Evolutionary conservation across 2,329 filamentous ascomycete species (phyloP), one percentile per base, ranked within the genome.

Genomic region (Trichoderma oligosporum): DNA sequence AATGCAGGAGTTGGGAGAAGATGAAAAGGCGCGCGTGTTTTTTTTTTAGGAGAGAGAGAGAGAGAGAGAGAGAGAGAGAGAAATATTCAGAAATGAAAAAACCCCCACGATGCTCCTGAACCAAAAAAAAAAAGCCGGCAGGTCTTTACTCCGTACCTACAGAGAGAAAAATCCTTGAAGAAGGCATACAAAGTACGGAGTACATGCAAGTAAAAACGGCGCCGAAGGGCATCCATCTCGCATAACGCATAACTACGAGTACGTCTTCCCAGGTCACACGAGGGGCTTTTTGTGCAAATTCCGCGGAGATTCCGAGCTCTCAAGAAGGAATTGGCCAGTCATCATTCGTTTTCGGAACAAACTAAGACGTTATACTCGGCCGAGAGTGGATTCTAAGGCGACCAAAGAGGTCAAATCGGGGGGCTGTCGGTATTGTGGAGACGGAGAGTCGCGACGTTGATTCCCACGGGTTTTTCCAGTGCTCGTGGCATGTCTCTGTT

Each of bases 251-350:
- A 31, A 11, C 27, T 31, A 11, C 6, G 6, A 31, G 6, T 5
- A 31, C 11, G 27, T 11, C 11, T 31, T 5, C 11, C 27, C 6
- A 31, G 18, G 51, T 55, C 51, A 46, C 51, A 31, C 51, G 41
- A 55, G 51, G n/a, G 41, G 2, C 3, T 8, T 8, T 8, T 25
- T 38, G 29, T n/a, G n/a, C 20, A 38, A 38, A n/a, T 46, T 55
- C 51, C 51, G 51, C 51, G 51, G 51, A 55, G 51, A 36, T 41
- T 55, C 51, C 51, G 49, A 42, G n/a, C n/a, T n/a, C 29, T 25
- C 29, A 14, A 25, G 29, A 44, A 7, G 41, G 31, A 55, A 46
- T 55, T 46, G 41, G 24, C 51, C 51, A 55, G 31, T 55, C 51
- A 55, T 39, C 51, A 14, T 25, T 16, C 16, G 16, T 35, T 33